These are phyloP conservation scores for Hansfordia pulvinata DNA, from an alignment of 2,329 filamentous ascomycete species.

Conservation along the genomic window DNA sequence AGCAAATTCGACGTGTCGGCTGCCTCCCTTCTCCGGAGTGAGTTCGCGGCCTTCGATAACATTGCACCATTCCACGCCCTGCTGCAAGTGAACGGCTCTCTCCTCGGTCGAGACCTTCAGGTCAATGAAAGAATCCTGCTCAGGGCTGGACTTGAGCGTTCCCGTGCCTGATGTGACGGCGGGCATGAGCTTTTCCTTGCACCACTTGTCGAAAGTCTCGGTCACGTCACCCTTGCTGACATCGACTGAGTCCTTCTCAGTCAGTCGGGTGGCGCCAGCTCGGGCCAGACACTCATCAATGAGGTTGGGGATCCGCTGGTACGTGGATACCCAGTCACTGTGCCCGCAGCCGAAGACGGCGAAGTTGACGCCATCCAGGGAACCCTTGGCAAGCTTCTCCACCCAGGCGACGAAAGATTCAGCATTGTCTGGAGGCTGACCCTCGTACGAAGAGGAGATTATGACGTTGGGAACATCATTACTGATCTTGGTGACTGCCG, in stretches of 20 bases:
- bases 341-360: slow-evolving; percentile 43
- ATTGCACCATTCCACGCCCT: too few species aligned
- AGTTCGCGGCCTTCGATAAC: slow-evolving; percentile 24
- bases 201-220: slow-evolving; percentile 53
- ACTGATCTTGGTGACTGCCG: slow-evolving; percentile 25
- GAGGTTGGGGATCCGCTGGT: slow-evolving; percentile 51
- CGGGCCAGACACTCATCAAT: slow-evolving; percentile 40
- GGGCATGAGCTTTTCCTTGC: slow-evolving; percentile 39
- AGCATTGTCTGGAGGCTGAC: slow-evolving; percentile 42
- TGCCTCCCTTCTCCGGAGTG: slow-evolving; percentile 25
- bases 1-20: slow-evolving; percentile 35
- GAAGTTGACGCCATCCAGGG: slow-evolving; percentile 32
- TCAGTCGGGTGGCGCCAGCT: slow-evolving; percentile 31
- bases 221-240: slow-evolving; percentile 53
- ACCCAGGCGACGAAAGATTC: slow-evolving; percentile 41
- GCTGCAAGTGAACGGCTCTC: too few species aligned
- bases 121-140: slow-evolving; percentile 15
- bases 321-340: slow-evolving; percentile 43
- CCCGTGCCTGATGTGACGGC: slow-evolving; percentile 30
- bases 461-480: slow-evolving; percentile 34
- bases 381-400: slow-evolving; percentile 20
- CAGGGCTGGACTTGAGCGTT: slow-evolving; percentile 8
- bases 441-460: slow-evolving; percentile 43
- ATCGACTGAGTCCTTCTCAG: slow-evolving; percentile 41
- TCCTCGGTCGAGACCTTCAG: background rate